phyloP scores from a whole-genome alignment of 2,329 filamentous ascomycete genomes.

The Sodiomyces alkalinus region DNA sequence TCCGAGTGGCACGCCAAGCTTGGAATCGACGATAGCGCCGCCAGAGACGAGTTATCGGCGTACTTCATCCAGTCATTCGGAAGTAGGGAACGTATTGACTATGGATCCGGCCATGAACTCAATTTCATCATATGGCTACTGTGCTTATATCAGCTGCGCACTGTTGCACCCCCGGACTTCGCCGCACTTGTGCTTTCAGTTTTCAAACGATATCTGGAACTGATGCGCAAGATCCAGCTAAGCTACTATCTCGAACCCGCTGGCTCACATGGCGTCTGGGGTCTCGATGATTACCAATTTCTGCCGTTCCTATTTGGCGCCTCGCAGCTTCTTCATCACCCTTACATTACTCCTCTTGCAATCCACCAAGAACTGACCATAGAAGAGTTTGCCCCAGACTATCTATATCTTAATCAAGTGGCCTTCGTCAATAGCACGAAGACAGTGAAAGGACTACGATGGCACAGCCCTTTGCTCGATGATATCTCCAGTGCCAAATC shows the following conservation, averaged over 20 bases:
- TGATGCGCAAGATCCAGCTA: conserved; percentile 80
- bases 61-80: conserved; percentile 80
- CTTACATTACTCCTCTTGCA: conserved; percentile 58
- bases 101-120: conserved; percentile 91
- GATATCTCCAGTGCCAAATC: conserved; percentile 84
- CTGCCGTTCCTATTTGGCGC: conserved; percentile 90
- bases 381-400: conserved; percentile 74
- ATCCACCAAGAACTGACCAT: conserved; percentile 83
- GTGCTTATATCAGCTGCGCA: conserved; percentile 68
- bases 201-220: conserved; percentile 64
- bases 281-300: conserved; percentile 94
- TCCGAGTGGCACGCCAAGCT: conserved; percentile 48
- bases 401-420: conserved; percentile 84
- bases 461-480: conserved; percentile 97
- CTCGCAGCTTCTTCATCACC: conserved; percentile 75
- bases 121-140: conserved; percentile 96
- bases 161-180: conserved; percentile 53
- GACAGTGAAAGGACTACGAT: conserved; percentile 82
- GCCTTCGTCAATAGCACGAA: conserved; percentile 92
- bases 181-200: conserved; percentile 59
- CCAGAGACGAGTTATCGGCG: conserved; percentile 55
- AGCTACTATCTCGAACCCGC: conserved; percentile 96
- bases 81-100: conserved; percentile 78
- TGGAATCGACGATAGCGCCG: conserved; percentile 32
- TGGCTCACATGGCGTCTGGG: conserved; percentile 95